Percentiles rank a stretch among this genome's conserved stretches.
Evolutionary conservation across 176 grass and related monocot genomes (phyloP).

Genomic region (Triticum aestivum): IWGSC_CS_RefSeq_v2.1 NC_057796.1:440731997-440732496

Average conservation of each 20-base stretch:
- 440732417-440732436: background rate
- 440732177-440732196: background rate
- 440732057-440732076: constrained; percentile 64
- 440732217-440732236: background rate
- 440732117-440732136: constrained; percentile 74
- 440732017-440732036: background rate
- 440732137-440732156: constrained; percentile 68
- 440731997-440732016: background rate
- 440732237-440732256: constrained; percentile 52
- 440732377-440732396: background rate
- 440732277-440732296: constrained; percentile 79
- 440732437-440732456: constrained; percentile 64
- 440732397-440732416: background rate
- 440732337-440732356: background rate
- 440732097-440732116: constrained; percentile 49
- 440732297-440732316: constrained; percentile 66
- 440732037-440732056: constrained; percentile 60
- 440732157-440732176: background rate
- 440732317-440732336: constrained; percentile 32
- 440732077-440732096: constrained; percentile 80
- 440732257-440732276: constrained; percentile 64
- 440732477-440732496: constrained; percentile 97
- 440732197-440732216: background rate
- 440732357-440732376: background rate
- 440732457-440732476: constrained; percentile 85